Conservation (phyloP, 2,329 filamentous ascomycete genomes). For the Trichophyton rubrum region DNA sequence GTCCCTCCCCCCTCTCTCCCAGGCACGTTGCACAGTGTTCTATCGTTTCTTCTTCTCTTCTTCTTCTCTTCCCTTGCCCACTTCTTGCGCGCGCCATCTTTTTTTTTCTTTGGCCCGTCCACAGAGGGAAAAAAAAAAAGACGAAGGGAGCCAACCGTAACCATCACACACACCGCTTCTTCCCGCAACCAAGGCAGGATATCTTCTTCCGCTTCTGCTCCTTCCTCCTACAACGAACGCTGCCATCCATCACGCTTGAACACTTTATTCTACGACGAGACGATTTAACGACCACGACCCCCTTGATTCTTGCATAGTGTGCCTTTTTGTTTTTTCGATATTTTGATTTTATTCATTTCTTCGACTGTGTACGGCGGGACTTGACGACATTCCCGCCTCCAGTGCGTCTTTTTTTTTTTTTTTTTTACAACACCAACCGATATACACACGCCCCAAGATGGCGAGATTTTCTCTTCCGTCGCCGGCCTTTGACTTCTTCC, state of each 20-base stretch:
- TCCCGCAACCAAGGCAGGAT: slow-evolving; percentile 6
- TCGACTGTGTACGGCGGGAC: not conserved
- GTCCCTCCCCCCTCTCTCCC: slow-evolving; percentile 3
- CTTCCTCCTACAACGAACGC: slow-evolving; percentile 9
- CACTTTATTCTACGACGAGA: slow-evolving; percentile 2
- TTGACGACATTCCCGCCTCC: not conserved
- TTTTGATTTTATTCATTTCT: not conserved
- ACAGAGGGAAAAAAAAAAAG: not conserved
- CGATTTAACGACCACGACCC: slow-evolving; percentile 2
- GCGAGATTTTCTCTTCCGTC: slow-evolving; percentile 34
- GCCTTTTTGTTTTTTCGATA: not conserved
- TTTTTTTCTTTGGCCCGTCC: not conserved
- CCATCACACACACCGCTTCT: not conserved
- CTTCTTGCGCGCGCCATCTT: slow-evolving; percentile 7
- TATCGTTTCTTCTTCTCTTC: slow-evolving; percentile 7
- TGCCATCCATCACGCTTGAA: slow-evolving; percentile 2
- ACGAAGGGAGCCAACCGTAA: slow-evolving; percentile 2
- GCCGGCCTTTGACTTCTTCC: slow-evolving; percentile 32
- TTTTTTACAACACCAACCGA: slow-evolving; percentile 15
- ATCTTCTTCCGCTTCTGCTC: slow-evolving; percentile 4
- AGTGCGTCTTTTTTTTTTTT: slow-evolving; percentile 8
- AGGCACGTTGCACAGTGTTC: slow-evolving; percentile 6
- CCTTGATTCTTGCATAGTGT: slow-evolving; percentile 1
- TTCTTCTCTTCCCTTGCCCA: slow-evolving; percentile 4
- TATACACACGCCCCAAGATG: slow-evolving; percentile 19